Evolutionary conservation across 2,329 filamentous ascomycete genomes (phyloP).

Genomic region (Arachnopeziza araneosa): DNA sequence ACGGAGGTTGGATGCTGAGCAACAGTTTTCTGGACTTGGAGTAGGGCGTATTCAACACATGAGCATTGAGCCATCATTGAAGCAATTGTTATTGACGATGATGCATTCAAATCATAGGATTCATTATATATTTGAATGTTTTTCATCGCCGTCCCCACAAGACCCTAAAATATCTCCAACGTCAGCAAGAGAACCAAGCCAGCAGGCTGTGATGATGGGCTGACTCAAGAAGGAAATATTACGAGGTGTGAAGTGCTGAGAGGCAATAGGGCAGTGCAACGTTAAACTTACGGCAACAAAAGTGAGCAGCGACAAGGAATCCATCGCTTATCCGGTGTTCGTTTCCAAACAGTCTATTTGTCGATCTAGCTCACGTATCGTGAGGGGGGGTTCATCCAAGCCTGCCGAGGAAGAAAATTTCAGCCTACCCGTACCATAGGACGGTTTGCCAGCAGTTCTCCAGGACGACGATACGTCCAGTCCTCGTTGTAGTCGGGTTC

Average conservation of each 20-base stretch:
- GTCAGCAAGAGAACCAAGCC: background rate
- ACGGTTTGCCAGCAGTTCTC: background rate
- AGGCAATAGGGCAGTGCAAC: background rate
- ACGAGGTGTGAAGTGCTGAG: background rate
- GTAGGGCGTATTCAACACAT: background rate
- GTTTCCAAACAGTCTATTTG: background rate
- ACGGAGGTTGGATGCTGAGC: background rate
- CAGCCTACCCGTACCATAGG: background rate
- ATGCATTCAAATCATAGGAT: background rate
- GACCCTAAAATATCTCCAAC: background rate
- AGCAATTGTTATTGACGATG: background rate
- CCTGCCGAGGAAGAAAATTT: background rate
- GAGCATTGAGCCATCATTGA: constrained; percentile 1
- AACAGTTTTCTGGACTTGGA: background rate
- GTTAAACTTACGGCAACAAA: background rate
- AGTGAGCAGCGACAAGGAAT: background rate
- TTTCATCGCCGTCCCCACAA: background rate
- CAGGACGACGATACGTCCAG: background rate
- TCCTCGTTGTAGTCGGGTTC: background rate
- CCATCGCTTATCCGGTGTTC: background rate
- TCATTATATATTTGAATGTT: background rate
- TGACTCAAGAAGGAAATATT: background rate
- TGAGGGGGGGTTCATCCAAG: too few relatives aligned
- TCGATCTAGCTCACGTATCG: too few relatives aligned
- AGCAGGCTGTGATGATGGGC: background rate